Evolutionary conservation across 1,284 basidiomycete genomes (phyloP).

Genomic region (Moesziomyces sp.): DNA sequence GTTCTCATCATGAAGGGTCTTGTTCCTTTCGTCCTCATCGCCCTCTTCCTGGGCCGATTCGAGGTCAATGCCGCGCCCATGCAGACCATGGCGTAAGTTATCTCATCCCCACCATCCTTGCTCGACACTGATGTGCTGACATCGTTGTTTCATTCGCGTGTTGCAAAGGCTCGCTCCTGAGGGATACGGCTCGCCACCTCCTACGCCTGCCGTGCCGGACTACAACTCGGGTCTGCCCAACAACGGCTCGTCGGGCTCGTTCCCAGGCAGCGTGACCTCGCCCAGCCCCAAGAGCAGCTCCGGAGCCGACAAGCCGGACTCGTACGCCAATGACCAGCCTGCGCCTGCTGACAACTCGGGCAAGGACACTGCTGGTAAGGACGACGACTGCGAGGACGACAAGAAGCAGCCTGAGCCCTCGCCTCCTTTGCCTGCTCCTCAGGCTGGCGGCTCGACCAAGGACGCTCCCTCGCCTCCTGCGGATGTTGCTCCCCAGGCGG

Average conservation of each 20-base stretch:
- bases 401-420: neutral
- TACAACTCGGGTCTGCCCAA: too few relatives aligned
- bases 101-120: neutral
- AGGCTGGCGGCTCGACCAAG: neutral
- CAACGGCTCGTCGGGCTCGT: too few relatives aligned
- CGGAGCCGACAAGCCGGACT: too few relatives aligned
- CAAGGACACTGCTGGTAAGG: neutral
- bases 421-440: neutral
- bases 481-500: neutral
- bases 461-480: neutral
- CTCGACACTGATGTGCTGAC: too few relatives aligned
- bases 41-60: slow-evolving; percentile 10
- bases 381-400: slow-evolving; percentile 2
- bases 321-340: too few relatives aligned
- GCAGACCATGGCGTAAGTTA: slow-evolving; percentile 13
- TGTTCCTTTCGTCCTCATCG: slow-evolving; percentile 8
- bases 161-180: too few relatives aligned
- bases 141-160: too few relatives aligned
- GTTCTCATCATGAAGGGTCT: slow-evolving; percentile 14
- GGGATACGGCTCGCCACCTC: too few relatives aligned
- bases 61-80: slow-evolving; percentile 8
- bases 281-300: too few relatives aligned
- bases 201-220: too few relatives aligned
- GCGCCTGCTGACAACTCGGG: too few relatives aligned
- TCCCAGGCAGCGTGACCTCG: too few relatives aligned